A percentile compares a stretch with the other conserved stretches of the same genome.
phyloP scores from a whole-genome alignment of 371 early-diverging fungal genomes.

The Conidiobolus incongruus region DNA sequence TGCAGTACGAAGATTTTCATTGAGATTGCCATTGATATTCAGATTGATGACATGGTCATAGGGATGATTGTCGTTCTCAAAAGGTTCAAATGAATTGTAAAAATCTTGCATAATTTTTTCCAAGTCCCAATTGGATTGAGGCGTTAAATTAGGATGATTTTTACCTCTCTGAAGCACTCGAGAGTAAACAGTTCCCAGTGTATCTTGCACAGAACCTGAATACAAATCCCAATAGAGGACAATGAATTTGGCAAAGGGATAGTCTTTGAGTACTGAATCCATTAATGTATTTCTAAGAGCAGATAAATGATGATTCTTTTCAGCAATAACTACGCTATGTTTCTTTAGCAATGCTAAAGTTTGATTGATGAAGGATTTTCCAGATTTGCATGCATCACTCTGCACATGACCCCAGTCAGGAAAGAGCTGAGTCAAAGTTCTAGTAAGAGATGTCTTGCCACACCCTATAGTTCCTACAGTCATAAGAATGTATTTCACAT shows the following conservation, averaged over 20 bases:
- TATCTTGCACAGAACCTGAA: neutral
- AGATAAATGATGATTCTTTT: neutral
- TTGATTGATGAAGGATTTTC: neutral
- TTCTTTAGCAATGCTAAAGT: neutral
- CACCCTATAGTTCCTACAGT: constrained; percentile 52
- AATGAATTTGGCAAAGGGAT: neutral
- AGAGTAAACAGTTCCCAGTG: neutral
- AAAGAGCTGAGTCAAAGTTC: neutral
- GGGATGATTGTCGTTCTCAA: neutral
- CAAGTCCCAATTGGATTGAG: neutral
- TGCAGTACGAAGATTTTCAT: too few species aligned
- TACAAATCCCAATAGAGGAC: neutral
- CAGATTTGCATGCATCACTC: neutral
- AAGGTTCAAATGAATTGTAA: neutral
- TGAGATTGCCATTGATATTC: too few species aligned
- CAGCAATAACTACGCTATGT: neutral
- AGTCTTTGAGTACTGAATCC: neutral
- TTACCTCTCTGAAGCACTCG: neutral
- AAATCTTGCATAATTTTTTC: neutral
- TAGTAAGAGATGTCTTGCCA: constrained; percentile 13
- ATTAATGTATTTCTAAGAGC: neutral
- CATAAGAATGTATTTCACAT: constrained; percentile 28
- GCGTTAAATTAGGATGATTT: constrained; percentile 1
- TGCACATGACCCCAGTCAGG: neutral
- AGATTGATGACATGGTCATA: too few species aligned